Conservation (phyloP, 164 flowering plant genomes). For the Vitis amurensis region DNA sequence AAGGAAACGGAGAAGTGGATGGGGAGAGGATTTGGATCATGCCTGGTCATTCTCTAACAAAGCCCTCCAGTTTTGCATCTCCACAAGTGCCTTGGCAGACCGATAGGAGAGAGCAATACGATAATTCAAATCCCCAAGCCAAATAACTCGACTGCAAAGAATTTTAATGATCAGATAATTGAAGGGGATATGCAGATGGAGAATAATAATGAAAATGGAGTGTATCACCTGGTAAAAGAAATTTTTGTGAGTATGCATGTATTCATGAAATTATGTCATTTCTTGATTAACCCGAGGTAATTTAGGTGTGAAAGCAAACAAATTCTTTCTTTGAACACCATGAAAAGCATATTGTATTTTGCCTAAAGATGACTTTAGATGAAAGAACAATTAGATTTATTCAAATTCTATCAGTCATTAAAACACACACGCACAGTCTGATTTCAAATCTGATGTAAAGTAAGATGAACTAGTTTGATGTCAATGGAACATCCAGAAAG, state of each 20-base stretch:
- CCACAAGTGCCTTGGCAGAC: slow-evolving; percentile 83
- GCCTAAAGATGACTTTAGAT: too few species aligned
- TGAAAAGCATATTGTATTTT: too few species aligned
- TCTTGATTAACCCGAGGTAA: neutral
- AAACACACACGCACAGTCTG: neutral
- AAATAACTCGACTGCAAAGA: slow-evolving; percentile 52
- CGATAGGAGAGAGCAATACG: slow-evolving; percentile 79
- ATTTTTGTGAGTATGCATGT: neutral
- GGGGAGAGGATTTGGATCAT: slow-evolving; percentile 13
- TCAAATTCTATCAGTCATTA: too few species aligned
- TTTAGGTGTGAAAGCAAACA: neutral
- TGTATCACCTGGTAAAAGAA: neutral
- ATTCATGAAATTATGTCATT: neutral
- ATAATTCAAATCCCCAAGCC: slow-evolving; percentile 78
- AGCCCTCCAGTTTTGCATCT: slow-evolving; percentile 92
- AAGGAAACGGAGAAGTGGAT: neutral
- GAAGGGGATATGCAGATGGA: neutral
- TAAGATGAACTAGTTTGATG: neutral
- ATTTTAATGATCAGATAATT: too few species aligned
- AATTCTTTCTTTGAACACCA: neutral
- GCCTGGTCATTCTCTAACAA: slow-evolving; percentile 85
- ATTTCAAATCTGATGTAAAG: neutral
- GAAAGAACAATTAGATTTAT: too few species aligned
- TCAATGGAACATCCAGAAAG: neutral
- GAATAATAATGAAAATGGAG: neutral